Evolutionary conservation across 805 yeast genomes (phyloP).

Genomic region (Metschnikowia noctiluminum): DNA sequence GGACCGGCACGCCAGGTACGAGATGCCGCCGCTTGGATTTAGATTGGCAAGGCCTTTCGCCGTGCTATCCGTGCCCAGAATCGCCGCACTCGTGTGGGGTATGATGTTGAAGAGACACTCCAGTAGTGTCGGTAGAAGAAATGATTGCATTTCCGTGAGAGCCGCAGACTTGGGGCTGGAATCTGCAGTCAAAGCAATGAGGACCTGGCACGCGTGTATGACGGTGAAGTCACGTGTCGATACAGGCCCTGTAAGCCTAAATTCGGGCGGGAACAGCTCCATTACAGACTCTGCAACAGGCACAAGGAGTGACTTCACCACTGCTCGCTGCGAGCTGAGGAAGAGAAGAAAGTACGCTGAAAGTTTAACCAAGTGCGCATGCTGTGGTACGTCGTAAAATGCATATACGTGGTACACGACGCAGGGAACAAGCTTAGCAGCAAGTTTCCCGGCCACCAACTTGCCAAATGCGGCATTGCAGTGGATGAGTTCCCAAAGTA

Average conservation of each 20-base stretch:
- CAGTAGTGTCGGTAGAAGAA: constrained; percentile 44
- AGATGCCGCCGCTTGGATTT: constrained; percentile 41
- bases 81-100: constrained; percentile 26
- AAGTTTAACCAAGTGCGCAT: constrained; percentile 46
- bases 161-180: constrained; percentile 11
- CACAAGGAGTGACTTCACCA: constrained; percentile 40
- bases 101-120: constrained; percentile 63
- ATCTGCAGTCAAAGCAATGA: constrained; percentile 24
- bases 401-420: constrained; percentile 57
- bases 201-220: constrained; percentile 43
- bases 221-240: constrained; percentile 66
- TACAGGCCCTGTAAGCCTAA: constrained; percentile 42
- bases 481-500: constrained; percentile 75
- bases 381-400: constrained; percentile 37
- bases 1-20: constrained; percentile 47
- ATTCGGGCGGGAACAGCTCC: constrained; percentile 51
- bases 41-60: constrained; percentile 26
- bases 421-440: constrained; percentile 51
- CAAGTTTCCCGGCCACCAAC: constrained; percentile 35
- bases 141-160: constrained; percentile 26
- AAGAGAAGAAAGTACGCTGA: constrained; percentile 51
- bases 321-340: constrained; percentile 40
- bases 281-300: constrained; percentile 45
- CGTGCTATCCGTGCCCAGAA: constrained; percentile 19
- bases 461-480: constrained; percentile 60